phyloP scores from a whole-genome alignment of 345 rosid species.

The Gynandropsis gynandra region DNA sequence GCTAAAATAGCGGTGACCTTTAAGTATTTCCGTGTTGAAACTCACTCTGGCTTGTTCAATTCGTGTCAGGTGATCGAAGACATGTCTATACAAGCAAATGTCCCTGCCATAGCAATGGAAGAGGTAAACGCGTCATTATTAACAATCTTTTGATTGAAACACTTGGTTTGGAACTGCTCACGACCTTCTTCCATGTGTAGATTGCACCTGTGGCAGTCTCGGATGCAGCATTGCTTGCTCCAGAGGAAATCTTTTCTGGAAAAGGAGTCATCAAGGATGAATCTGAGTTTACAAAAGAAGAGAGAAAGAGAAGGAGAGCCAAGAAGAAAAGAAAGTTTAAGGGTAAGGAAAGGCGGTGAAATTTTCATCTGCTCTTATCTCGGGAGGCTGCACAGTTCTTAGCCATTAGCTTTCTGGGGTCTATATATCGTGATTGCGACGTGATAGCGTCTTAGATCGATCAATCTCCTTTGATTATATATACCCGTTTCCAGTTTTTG shows the following conservation, averaged over 20 bases:
- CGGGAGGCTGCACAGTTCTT: too few relatives aligned
- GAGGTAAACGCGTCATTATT: conserved; percentile 44
- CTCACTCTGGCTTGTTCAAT: background rate
- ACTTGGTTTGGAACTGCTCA: conserved; percentile 1
- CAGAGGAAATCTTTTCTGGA: conserved; percentile 81
- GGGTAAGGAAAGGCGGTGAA: conserved; percentile 47
- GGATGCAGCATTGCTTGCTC: conserved; percentile 98
- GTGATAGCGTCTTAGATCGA: too few relatives aligned
- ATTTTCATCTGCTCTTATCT: too few relatives aligned
- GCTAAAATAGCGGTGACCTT: conserved; percentile 14
- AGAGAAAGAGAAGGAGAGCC: conserved; percentile 96
- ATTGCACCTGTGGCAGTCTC: conserved; percentile 92
- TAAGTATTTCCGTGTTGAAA: background rate
- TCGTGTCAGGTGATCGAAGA: conserved; percentile 74
- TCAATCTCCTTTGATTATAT: too few relatives aligned
- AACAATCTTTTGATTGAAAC: background rate
- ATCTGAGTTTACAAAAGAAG: conserved; percentile 68
- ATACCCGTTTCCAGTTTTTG: background rate
- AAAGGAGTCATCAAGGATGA: conserved; percentile 85
- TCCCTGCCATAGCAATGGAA: conserved; percentile 97
- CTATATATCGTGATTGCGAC: too few relatives aligned
- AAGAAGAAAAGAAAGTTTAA: conserved; percentile 83
- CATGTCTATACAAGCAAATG: conserved; percentile 76
- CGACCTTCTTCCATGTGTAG: conserved; percentile 32
- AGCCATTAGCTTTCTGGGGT: too few relatives aligned